phyloP scores from a whole-genome alignment of 352 stramenopile genomes.

The Phytophthora pinifolia region DNA sequence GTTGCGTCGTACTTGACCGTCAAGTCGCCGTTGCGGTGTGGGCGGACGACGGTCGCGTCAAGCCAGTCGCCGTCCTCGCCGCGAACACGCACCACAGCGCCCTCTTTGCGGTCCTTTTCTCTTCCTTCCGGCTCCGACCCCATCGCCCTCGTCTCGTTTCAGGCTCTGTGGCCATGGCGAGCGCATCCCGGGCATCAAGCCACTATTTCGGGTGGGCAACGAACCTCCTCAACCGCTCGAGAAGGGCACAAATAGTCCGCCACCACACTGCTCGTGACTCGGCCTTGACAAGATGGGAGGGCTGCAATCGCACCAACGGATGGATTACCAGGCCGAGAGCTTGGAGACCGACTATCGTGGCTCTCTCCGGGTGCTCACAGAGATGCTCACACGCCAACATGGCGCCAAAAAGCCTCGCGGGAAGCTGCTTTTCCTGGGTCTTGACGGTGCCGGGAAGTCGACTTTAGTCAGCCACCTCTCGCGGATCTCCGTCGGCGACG shows the following conservation, averaged over 20 bases:
- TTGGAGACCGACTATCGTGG: conserved; percentile 25
- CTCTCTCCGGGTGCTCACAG: conserved; percentile 21
- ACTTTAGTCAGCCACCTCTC: conserved; percentile 52
- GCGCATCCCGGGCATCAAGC: conserved; percentile 9
- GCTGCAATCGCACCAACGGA: conserved; percentile 42
- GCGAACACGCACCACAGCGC: conserved; percentile 14
- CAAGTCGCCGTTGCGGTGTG: conserved; percentile 40
- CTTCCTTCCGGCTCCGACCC: conserved; percentile 17
- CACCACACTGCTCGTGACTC: too few species aligned
- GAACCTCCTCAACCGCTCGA: conserved; percentile 15
- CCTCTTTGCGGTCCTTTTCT: conserved; percentile 18
- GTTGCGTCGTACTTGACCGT: conserved; percentile 37
- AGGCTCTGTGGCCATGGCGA: too few species aligned
- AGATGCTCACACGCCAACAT: conserved; percentile 28
- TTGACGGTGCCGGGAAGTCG: conserved; percentile 63
- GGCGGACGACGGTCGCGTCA: conserved; percentile 31
- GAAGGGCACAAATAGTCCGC: conserved; percentile 31
- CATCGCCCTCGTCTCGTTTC: too few species aligned
- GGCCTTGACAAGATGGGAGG: conserved; percentile 28
- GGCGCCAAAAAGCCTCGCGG: conserved; percentile 46
- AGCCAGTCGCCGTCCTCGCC: conserved; percentile 19
- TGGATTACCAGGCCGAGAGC: conserved; percentile 14
- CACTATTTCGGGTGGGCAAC: conserved; percentile 24
- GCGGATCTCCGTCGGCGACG: conserved; percentile 28
- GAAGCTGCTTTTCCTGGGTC: conserved; percentile 47